Percentiles rank a stretch among this genome's conserved stretches.
Evolutionary conservation across 1,284 basidiomycete species (phyloP).

Genomic region (Tilletia setariae): DNA sequence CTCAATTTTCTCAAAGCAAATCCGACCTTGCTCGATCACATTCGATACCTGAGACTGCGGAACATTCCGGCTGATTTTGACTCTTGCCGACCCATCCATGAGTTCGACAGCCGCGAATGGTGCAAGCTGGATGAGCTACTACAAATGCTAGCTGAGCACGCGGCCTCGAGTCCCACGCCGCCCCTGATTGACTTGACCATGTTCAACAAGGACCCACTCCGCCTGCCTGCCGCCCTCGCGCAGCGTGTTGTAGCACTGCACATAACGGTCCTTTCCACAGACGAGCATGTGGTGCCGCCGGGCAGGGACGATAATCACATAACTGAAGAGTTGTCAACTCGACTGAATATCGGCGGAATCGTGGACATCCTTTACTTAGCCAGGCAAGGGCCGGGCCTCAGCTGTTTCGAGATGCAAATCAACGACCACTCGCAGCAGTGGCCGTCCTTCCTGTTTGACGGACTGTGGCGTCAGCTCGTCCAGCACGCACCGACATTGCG

Average conservation of each 20-base stretch:
- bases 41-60: neutral
- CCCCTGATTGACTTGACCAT: conserved; percentile 1
- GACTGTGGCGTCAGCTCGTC: neutral
- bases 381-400: neutral
- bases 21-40: neutral
- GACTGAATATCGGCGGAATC: neutral
- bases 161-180: neutral
- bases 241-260: neutral
- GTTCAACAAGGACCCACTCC: neutral
- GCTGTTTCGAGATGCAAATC: neutral
- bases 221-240: neutral
- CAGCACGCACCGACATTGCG: neutral
- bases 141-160: neutral
- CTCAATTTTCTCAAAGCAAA: neutral
- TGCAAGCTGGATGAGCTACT: neutral
- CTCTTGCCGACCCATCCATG: neutral
- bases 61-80: neutral
- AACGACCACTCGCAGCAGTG: neutral
- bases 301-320: neutral
- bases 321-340: neutral
- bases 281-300: neutral
- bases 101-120: neutral
- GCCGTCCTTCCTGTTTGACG: too few relatives aligned
- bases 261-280: neutral
- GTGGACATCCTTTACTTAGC: neutral